phyloP scores from a whole-genome alignment of 2,329 filamentous ascomycete genomes.

The Penicillium sp. region DNA sequence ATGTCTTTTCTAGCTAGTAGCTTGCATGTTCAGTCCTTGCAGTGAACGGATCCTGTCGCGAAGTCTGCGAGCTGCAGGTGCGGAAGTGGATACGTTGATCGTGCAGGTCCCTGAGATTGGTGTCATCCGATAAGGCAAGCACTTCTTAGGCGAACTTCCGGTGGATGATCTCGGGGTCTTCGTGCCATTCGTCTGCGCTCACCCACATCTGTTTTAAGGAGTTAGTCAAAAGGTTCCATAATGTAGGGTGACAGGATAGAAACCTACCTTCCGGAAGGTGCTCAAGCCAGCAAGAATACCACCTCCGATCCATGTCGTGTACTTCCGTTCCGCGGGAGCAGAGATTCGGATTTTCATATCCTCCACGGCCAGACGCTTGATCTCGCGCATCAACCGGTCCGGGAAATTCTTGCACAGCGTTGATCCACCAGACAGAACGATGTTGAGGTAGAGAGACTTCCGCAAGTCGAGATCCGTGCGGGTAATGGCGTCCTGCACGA shows the following conservation, averaged over 20 bases:
- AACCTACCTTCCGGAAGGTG: slow-evolving; percentile 88
- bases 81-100: no score
- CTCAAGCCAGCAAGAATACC: slow-evolving; percentile 93
- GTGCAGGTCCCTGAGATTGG: no score
- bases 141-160: slow-evolving; percentile 98
- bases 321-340: slow-evolving; percentile 92
- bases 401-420: slow-evolving; percentile 96
- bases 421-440: slow-evolving; percentile 90
- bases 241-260: no score
- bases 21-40: no score
- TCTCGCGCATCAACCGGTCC: slow-evolving; percentile 80
- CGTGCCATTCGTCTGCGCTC: slow-evolving; percentile 98
- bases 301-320: slow-evolving; percentile 97
- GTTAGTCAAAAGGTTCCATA: no score
- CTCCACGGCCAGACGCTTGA: slow-evolving; percentile 88
- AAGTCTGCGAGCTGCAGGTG: no score
- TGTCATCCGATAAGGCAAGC: no score
- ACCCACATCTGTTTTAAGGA: no score
- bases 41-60: no score
- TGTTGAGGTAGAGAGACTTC: slow-evolving; percentile 89
- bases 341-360: slow-evolving; percentile 99
- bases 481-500: slow-evolving; percentile 91
- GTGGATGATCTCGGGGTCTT: slow-evolving; percentile 98
- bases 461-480: slow-evolving; percentile 91
- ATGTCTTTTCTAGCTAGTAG: no score